These are phyloP conservation scores for Entophlyctis helioformis DNA, from an alignment of 192 early-diverging fungal species.

Conservation along the genomic window DNA sequence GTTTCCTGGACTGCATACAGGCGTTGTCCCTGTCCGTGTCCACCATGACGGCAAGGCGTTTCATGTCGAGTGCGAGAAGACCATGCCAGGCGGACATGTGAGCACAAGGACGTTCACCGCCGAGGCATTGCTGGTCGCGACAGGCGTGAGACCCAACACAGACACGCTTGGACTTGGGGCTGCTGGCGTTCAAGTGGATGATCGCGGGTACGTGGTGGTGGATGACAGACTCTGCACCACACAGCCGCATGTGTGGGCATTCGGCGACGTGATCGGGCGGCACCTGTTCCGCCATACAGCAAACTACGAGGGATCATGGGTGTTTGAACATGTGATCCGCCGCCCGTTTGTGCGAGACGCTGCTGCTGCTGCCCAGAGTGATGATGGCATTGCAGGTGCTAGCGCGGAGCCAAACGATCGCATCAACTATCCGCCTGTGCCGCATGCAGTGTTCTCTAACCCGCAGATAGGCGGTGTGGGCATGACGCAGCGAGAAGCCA, in stretches of 20 bases:
- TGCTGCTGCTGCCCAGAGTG: neutral
- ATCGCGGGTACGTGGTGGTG: constrained; percentile 13
- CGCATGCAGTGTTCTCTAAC: constrained; percentile 22
- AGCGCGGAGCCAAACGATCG: constrained; percentile 1
- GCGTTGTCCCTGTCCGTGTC: neutral
- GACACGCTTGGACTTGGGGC: constrained; percentile 4
- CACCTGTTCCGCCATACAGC: constrained; percentile 24
- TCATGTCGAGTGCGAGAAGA: neutral
- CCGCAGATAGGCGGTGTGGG: constrained; percentile 27
- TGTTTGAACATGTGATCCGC: constrained; percentile 10
- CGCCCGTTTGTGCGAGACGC: neutral
- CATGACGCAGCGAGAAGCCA: constrained; percentile 11
- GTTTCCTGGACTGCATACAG: constrained; percentile 4
- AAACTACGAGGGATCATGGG: constrained; percentile 25
- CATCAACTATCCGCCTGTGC: constrained; percentile 21
- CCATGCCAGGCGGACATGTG: neutral
- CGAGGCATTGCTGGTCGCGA: constrained; percentile 17
- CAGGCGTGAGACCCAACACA: constrained; percentile 16
- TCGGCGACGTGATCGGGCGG: constrained; percentile 22
- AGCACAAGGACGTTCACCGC: neutral
- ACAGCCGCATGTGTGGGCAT: constrained; percentile 13
- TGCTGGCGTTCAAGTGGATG: constrained; percentile 5
- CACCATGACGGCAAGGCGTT: constrained; percentile 1
- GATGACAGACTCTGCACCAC: constrained; percentile 12
- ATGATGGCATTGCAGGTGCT: too few relatives aligned